Conservation (phyloP, 2,329 filamentous ascomycete species). For the Pochonia chlamydosporia region DNA sequence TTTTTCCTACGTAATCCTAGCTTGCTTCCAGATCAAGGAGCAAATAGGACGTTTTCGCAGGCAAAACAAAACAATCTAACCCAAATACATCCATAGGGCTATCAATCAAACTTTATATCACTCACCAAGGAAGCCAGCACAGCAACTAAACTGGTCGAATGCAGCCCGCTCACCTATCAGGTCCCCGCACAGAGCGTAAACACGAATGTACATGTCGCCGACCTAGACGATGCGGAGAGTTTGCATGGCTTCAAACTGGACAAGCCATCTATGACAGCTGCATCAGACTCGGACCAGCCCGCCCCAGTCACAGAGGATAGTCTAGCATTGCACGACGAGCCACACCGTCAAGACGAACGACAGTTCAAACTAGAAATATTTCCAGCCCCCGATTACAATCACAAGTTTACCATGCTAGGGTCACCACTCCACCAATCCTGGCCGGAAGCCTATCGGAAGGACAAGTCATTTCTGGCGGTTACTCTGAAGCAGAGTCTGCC, state of each 20-base stretch:
- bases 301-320: neutral
- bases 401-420: constrained; percentile 28
- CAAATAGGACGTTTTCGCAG: neutral
- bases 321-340: neutral
- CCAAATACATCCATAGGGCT: constrained; percentile 26
- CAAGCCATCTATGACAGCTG: constrained; percentile 1
- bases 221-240: constrained; percentile 17
- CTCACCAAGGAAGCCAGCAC: constrained; percentile 36
- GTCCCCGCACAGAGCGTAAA: constrained; percentile 24
- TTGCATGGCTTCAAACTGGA: constrained; percentile 8
- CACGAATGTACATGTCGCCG: constrained; percentile 27
- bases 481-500: constrained; percentile 35
- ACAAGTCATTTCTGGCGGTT: constrained; percentile 28
- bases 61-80: neutral
- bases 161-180: constrained; percentile 43
- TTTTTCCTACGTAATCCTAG: no score
- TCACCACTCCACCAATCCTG: constrained; percentile 35
- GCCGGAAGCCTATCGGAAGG: constrained; percentile 27
- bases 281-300: neutral
- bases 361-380: constrained; percentile 39
- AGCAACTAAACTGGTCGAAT: constrained; percentile 32
- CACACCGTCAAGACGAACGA: constrained; percentile 14
- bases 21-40: neutral
- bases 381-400: constrained; percentile 31
- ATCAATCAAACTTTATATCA: constrained; percentile 44